Evolutionary conservation across 345 rosid species (phyloP), one percentile per base, ranked within the genome.

Genomic region (Linum usitatissimum): DNA sequence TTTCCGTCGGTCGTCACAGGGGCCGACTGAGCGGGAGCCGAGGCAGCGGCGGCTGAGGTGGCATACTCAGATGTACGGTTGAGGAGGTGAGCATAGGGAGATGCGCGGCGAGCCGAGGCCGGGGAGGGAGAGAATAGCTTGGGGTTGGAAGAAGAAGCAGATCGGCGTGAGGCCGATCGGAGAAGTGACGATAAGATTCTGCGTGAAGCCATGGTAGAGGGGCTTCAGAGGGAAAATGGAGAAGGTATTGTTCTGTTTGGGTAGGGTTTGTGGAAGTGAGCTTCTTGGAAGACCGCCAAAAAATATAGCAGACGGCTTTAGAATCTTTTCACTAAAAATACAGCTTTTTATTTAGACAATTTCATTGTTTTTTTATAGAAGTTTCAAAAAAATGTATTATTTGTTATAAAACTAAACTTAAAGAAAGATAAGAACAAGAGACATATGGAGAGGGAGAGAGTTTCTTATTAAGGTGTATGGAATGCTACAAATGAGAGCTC

Each of bases 121-220:
- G 64, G 55, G 10, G 74, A 62, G 2, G 79, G 75, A 0, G 85
- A 62, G 1, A 80, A 14, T 6, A 78, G 60, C 48, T 66, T 65
- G 0, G 88, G 70, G 64, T 59, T 73, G 0, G 90, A 54, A 18
- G 63, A 9, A 0, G 77, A 34, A 2, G 82, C 70, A 53, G 84
- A 86, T 81, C 91, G 88, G 65, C 81, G 83, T 9, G 85, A 56
- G 19, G 93, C 67, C 10, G 96, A 85, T 64, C 96, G 93, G 70
- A 89, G 78, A 53, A 92, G 81, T 18, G 92, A 73, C 23, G 86
- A 78, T 30, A 89, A 51, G 65, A 86, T 68, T 66, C 95, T 68
- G 73, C 98, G 95, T 3, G 87, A 79, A 75, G 95, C 93, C 97
- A 91, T 30, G 75, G 18, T 55, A 34, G 38, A 23, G n/a, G 70